Conservation (phyloP, 2,329 filamentous ascomycete genomes). For the Aaosphaeria arxii region DNA sequence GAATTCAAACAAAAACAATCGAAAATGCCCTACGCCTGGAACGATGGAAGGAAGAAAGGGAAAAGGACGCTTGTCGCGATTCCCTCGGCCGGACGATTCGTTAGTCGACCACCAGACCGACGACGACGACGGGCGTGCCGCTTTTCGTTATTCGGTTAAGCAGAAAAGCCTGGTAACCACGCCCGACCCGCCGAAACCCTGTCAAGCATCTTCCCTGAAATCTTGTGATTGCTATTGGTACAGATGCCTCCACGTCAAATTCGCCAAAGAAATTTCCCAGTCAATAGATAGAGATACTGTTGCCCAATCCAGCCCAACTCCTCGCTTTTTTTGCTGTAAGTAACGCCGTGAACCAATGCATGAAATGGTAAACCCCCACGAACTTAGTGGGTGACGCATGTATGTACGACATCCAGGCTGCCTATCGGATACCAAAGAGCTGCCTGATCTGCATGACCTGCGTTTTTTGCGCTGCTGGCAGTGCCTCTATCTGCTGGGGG, state of each 20-base stretch:
- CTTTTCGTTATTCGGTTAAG: no score
- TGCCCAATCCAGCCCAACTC: conserved; percentile 4
- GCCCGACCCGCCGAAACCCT: not conserved
- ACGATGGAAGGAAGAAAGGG: not conserved
- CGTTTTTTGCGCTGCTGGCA: conserved; percentile 70
- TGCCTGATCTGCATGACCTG: conserved; percentile 78
- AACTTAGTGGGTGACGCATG: no score
- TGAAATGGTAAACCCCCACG: no score
- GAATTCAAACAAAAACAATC: no score
- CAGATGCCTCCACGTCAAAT: not conserved
- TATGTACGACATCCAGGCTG: not conserved
- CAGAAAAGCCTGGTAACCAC: no score
- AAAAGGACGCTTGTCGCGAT: not conserved
- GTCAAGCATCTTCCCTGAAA: not conserved
- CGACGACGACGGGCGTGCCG: no score
- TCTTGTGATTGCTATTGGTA: not conserved
- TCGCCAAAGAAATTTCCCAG: not conserved
- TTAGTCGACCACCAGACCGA: no score
- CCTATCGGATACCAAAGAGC: conserved; percentile 45
- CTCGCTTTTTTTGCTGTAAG: conserved; percentile 2
- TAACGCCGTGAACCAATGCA: not conserved
- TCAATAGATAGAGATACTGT: not conserved
- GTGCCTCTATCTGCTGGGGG: conserved; percentile 73
- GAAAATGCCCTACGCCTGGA: not conserved
- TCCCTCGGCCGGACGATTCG: no score